These are phyloP conservation scores for Mycena belliarum DNA, from an alignment of 768 basidiomycete genomes.

Conservation along the genomic window DNA sequence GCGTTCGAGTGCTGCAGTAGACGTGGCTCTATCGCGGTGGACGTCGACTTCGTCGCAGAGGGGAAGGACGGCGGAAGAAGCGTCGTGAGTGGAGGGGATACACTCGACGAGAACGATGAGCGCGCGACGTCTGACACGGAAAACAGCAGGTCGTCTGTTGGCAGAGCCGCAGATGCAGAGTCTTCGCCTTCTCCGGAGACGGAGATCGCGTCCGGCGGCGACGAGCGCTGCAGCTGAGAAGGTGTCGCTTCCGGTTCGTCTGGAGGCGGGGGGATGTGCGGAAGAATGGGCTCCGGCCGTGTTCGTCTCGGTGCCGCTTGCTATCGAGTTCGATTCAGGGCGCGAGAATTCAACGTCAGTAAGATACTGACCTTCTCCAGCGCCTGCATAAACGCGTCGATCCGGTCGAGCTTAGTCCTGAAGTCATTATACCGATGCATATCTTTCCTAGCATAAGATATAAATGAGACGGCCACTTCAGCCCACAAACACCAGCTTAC, in stretches of 20 bases:
- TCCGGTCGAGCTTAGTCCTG: slow-evolving; percentile 50
- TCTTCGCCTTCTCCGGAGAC: slow-evolving; percentile 15
- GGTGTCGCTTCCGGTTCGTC: slow-evolving; percentile 14
- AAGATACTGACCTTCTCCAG: slow-evolving; percentile 48
- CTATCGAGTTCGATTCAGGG: slow-evolving; percentile 21
- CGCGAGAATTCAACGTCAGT: background rate
- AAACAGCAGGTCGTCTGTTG: slow-evolving; percentile 42
- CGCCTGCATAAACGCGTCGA: slow-evolving; percentile 54
- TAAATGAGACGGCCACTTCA: background rate
- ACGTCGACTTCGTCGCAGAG: slow-evolving; percentile 29
- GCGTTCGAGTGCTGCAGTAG: slow-evolving; percentile 57
- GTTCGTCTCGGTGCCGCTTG: slow-evolving; percentile 35
- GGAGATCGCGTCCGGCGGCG: slow-evolving; percentile 19
- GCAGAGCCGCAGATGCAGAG: slow-evolving; percentile 19
- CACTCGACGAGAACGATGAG: slow-evolving; percentile 23
- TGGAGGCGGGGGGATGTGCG: too few relatives aligned
- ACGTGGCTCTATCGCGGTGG: slow-evolving; percentile 33
- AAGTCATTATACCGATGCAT: slow-evolving; percentile 47
- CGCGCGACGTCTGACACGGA: slow-evolving; percentile 34
- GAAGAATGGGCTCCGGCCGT: too few relatives aligned
- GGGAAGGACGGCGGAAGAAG: slow-evolving; percentile 33
- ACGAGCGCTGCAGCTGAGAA: slow-evolving; percentile 21
- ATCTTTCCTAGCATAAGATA: slow-evolving; percentile 41
- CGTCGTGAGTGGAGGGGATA: slow-evolving; percentile 27
- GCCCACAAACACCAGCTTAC: slow-evolving; percentile 32